Percentiles rank a stretch among this genome's conserved stretches.
These are phyloP conservation scores for Arctium minus DNA, from an alignment of 129 eudicot species.

Conservation along the genomic window DNA sequence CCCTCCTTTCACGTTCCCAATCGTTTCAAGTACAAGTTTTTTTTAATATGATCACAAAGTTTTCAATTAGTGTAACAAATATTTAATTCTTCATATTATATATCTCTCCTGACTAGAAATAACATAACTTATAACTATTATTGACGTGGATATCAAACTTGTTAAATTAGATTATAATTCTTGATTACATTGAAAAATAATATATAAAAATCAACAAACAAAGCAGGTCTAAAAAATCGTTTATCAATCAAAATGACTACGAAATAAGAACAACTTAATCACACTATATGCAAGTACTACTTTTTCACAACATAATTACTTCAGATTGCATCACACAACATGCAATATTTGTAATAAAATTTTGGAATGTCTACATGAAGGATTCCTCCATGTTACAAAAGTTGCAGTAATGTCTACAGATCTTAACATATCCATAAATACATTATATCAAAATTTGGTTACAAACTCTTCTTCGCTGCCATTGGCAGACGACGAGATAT, in stretches of 20 bases:
- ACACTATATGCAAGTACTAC: background rate
- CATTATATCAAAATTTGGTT: background rate
- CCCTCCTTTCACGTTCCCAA: too few relatives aligned
- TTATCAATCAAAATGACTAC: too few relatives aligned
- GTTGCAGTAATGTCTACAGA: background rate
- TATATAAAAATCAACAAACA: too few relatives aligned
- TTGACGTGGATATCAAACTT: too few relatives aligned
- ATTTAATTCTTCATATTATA: background rate
- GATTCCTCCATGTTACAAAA: background rate
- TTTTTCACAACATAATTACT: background rate
- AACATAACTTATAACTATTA: too few relatives aligned
- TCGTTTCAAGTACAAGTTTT: too few relatives aligned
- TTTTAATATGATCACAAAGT: background rate
- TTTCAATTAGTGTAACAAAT: too few relatives aligned
- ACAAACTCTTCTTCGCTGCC: background rate
- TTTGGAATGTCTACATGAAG: background rate
- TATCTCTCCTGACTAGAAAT: too few relatives aligned
- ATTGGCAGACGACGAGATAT: background rate
- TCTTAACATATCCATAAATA: background rate
- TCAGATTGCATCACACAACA: background rate
- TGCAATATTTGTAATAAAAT: background rate
- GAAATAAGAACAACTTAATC: too few relatives aligned
- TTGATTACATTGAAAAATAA: too few relatives aligned
- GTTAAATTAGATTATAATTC: too few relatives aligned
- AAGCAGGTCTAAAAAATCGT: too few relatives aligned